Percentiles rank a stretch among this genome's conserved stretches.
Evolutionary conservation across 1,284 basidiomycete genomes (phyloP).

Genomic region (Phenoliferia sp.): DNA sequence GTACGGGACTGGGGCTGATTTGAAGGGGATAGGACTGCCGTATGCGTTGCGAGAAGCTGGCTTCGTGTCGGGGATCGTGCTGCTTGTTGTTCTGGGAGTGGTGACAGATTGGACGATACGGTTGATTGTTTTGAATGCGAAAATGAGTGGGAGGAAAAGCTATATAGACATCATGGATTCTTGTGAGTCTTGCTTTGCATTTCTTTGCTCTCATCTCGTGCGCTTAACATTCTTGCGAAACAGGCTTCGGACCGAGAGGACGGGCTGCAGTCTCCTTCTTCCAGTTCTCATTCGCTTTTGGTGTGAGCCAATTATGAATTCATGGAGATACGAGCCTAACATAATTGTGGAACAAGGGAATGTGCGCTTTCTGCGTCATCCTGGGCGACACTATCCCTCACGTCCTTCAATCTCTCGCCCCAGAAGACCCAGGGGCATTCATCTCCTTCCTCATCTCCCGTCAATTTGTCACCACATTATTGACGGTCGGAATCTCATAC

Average conservation of each 20-base stretch:
- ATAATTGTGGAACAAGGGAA: no score
- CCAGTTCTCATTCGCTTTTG: conserved; percentile 95
- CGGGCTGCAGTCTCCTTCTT: conserved; percentile 92
- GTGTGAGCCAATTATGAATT: conserved; percentile 48
- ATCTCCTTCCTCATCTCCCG: conserved; percentile 75
- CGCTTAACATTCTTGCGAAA: no score
- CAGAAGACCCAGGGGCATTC: conserved; percentile 65
- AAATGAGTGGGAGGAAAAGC: conserved; percentile 83
- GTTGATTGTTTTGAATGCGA: conserved; percentile 74
- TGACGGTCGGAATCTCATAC: conserved; percentile 83
- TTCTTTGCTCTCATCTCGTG: no score
- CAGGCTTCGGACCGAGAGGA: conserved; percentile 75
- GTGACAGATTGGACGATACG: conserved; percentile 99
- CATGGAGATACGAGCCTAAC: no score
- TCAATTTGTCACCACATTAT: conserved; percentile 69
- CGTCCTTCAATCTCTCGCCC: conserved; percentile 83
- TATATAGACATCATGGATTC: conserved; percentile 67
- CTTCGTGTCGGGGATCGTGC: conserved; percentile 64
- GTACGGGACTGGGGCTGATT: conserved; percentile 36
- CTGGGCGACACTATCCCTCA: conserved; percentile 87
- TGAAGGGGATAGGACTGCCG: conserved; percentile 61
- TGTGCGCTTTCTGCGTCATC: conserved; percentile 95
- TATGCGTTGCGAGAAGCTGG: conserved; percentile 46
- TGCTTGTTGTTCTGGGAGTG: conserved; percentile 72
- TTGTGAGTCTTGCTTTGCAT: no score